Base-by-base conservation (phyloP, 140 eudicot species). In the Anethum foeniculum region DNA sequence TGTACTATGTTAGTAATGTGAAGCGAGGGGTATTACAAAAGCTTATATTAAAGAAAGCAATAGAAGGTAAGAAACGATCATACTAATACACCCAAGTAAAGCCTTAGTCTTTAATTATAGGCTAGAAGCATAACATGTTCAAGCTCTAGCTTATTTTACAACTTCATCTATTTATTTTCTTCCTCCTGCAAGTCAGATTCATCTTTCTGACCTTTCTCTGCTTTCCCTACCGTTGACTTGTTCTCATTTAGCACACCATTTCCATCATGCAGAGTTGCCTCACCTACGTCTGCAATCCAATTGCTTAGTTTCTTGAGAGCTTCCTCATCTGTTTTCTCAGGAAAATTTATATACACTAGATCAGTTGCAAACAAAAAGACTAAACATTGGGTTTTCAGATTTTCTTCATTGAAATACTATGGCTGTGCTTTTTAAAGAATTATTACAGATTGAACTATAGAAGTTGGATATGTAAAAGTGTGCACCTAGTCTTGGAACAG, bases 401-500 rank as follows among this genome's bases (percentile, higher is more conserved):
- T 8, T 58, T 58, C 30, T 58, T n/a, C 67, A 23, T 2, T 58
- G 3, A 58, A 58, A 2, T 58, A 52, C 10, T 52, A 52, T 0
- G 25, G 23, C 62, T n/a, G 2, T 47, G 52, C 7, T 23, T 2
- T 58, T 8, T 60, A 1, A 23, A 60, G 15, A 23, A 60, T 7
- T n/a, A 60, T 7, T n/a, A n/a, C 32, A 60, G 13, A 60, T 8
- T n/a, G 68, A n/a, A 1, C 32, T 60, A 5, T n/a, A 56, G n/a
- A 56, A 6, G 64, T 56, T 56, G 65, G 65, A 7, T 21, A 56
- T 56, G 5, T 7, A 0, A 9, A 64, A 27, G 25, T 25, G 60
- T 34, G 21, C 48, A 86, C 92, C 90, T 80, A 88, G 90, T 67
- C 92, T 86, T n/a, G 92, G 92, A 56, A 88, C 90, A 11, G 85